Conservation (phyloP, 768 basidiomycete species). For the Boletales sp. region DNA sequence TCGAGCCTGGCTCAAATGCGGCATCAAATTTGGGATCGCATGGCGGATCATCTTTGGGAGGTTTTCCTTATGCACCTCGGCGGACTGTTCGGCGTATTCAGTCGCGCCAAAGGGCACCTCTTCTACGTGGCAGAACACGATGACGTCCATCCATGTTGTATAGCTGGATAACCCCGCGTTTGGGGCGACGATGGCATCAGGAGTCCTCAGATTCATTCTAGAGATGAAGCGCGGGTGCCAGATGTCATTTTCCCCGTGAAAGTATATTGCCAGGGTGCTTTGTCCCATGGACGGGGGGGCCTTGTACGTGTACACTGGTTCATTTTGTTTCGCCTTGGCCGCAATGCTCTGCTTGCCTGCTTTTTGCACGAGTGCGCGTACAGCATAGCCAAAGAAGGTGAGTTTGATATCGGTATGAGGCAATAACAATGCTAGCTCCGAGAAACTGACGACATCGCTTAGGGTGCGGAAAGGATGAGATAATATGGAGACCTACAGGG, state of each 20-base stretch:
- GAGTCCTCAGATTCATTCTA: conserved; percentile 13
- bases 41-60: conserved; percentile 28
- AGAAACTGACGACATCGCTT: conserved; percentile 32
- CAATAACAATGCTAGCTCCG: conserved; percentile 43
- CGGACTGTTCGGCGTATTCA: conserved; percentile 36
- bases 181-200: conserved; percentile 42
- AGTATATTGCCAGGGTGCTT: conserved; percentile 32
- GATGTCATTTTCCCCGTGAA: conserved; percentile 27
- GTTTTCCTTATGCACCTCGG: conserved; percentile 27
- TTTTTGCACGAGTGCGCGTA: conserved; percentile 26
- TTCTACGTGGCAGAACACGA: conserved; percentile 30
- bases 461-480: not conserved
- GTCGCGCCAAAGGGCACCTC: conserved; percentile 30
- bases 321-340: conserved; percentile 25
- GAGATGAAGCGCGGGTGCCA: conserved; percentile 25
- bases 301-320: conserved; percentile 34
- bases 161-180: conserved; percentile 40
- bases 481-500: conserved; percentile 30
- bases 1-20: conserved; percentile 19
- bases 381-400: no score
- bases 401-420: conserved; percentile 42
- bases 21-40: conserved; percentile 21
- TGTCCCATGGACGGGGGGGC: conserved; percentile 29
- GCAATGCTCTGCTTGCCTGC: conserved; percentile 31
- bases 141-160: conserved; percentile 34